phyloP scores from a whole-genome alignment of 2,329 filamentous ascomycete species.

The Epichloe baconii region DNA sequence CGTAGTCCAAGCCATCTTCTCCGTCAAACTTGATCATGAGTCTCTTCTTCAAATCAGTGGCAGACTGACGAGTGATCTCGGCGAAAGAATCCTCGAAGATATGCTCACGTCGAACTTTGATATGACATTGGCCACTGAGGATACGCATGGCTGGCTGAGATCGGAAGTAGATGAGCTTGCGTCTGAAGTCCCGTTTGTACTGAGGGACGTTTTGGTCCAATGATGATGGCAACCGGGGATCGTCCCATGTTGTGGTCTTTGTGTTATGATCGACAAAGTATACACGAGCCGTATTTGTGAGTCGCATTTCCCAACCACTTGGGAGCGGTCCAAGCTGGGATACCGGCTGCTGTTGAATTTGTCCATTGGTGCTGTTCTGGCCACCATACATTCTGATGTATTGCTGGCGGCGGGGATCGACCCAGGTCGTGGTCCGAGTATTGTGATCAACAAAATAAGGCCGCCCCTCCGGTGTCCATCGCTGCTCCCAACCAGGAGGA shows the following conservation, averaged over 20 bases:
- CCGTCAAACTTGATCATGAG: constrained; percentile 99
- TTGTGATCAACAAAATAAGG: constrained; percentile 98
- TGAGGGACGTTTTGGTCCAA: constrained; percentile 97
- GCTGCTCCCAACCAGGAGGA: constrained; percentile 90
- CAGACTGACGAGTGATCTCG: constrained; percentile 93
- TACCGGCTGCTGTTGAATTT: constrained; percentile 93
- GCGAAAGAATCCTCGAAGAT: constrained; percentile 99
- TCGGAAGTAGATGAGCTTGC: constrained; percentile 98
- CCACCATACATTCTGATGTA: constrained; percentile 96
- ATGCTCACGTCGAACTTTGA: constrained; percentile 90
- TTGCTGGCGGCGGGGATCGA: constrained; percentile 90
- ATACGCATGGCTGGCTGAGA: constrained; percentile 95
- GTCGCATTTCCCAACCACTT: constrained; percentile 98
- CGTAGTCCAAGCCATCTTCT: constrained; percentile 95
- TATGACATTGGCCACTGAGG: constrained; percentile 89
- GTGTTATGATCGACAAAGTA: constrained; percentile 99
- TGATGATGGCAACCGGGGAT: constrained; percentile 86
- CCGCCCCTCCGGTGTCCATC: constrained; percentile 87
- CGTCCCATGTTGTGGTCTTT: constrained; percentile 98
- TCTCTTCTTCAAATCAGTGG: constrained; percentile 92
- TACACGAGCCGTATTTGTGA: constrained; percentile 93
- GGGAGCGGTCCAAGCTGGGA: constrained; percentile 90
- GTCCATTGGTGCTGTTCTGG: constrained; percentile 70
- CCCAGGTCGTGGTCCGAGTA: constrained; percentile 95
- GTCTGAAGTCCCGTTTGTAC: constrained; percentile 97